A percentile compares a stretch with the other conserved stretches of the same genome.
These are phyloP conservation scores for Cucurbita ficifolia DNA, from an alignment of 306 rosid species.

Conservation along the genomic window DNA sequence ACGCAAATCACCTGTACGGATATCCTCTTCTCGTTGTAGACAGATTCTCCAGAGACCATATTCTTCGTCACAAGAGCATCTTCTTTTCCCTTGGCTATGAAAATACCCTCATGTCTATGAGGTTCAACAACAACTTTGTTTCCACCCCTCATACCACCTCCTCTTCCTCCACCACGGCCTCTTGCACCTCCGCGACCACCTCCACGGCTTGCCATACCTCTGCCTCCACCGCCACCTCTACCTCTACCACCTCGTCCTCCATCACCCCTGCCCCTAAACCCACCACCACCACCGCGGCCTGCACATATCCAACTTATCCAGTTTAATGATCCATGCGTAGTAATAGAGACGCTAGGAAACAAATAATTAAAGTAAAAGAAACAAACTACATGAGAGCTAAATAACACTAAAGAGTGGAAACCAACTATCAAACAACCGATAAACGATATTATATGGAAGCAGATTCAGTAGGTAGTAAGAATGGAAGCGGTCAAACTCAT, in stretches of 20 bases:
- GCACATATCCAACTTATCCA: background rate
- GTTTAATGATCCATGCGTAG: no score
- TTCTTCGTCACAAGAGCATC: constrained; percentile 91
- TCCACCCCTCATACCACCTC: constrained; percentile 44
- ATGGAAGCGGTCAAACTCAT: background rate
- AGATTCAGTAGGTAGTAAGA: background rate
- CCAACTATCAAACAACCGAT: background rate
- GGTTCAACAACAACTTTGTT: constrained; percentile 32
- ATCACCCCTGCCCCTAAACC: constrained; percentile 25
- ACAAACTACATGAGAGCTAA: background rate
- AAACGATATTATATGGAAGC: background rate
- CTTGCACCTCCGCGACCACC: constrained; percentile 20
- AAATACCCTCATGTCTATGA: constrained; percentile 68
- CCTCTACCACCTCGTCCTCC: constrained; percentile 14
- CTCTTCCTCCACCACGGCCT: constrained; percentile 8
- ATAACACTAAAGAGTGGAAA: background rate
- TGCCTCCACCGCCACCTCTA: constrained; percentile 16
- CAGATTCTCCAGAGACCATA: constrained; percentile 80
- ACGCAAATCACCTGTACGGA: constrained; percentile 52
- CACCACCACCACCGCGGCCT: constrained; percentile 40
- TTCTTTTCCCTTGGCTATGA: constrained; percentile 79
- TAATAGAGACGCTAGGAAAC: background rate
- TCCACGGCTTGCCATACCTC: background rate
- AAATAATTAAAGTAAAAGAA: background rate
- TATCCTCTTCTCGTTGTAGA: constrained; percentile 74